These are phyloP conservation scores for Flaveria floridana DNA, from an alignment of 140 eudicot species.

Conservation along the genomic window DNA sequence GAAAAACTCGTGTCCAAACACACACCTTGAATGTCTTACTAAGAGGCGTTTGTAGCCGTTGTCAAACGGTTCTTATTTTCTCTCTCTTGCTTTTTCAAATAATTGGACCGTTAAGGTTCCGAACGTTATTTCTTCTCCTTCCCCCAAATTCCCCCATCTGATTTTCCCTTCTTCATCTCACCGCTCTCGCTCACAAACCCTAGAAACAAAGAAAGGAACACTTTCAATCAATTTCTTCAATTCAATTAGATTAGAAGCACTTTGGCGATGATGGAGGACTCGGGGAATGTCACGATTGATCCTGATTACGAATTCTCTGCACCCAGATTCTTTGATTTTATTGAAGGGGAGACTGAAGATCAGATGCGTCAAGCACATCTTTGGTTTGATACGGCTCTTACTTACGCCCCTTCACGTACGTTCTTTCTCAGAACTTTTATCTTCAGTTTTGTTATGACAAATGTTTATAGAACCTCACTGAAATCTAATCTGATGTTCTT, in stretches of 20 bases:
- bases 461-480: background rate
- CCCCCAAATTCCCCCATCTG: constrained; percentile 18
- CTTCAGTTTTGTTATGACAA: background rate
- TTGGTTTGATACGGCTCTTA: constrained; percentile 66
- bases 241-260: background rate
- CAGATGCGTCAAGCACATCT: constrained; percentile 60
- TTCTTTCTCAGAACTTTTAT: background rate
- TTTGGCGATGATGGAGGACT: constrained; percentile 44
- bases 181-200: constrained; percentile 21
- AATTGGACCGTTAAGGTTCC: constrained; percentile 41
- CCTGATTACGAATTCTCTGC: constrained; percentile 73
- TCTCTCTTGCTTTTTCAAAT: constrained; percentile 34
- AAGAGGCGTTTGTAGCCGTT: constrained; percentile 37
- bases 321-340: constrained; percentile 72
- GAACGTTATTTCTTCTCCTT: constrained; percentile 32
- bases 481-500: background rate
- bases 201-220: background rate
- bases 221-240: background rate
- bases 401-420: constrained; percentile 92
- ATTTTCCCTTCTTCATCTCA: constrained; percentile 9
- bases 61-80: constrained; percentile 22
- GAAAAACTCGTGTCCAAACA: background rate
- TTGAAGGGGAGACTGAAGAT: constrained; percentile 57
- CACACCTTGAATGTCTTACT: background rate
- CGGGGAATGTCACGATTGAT: constrained; percentile 47